Evolutionary conservation across 352 stramenopile genomes (phyloP).

Genomic region (Phytophthora podocarpi): DNA sequence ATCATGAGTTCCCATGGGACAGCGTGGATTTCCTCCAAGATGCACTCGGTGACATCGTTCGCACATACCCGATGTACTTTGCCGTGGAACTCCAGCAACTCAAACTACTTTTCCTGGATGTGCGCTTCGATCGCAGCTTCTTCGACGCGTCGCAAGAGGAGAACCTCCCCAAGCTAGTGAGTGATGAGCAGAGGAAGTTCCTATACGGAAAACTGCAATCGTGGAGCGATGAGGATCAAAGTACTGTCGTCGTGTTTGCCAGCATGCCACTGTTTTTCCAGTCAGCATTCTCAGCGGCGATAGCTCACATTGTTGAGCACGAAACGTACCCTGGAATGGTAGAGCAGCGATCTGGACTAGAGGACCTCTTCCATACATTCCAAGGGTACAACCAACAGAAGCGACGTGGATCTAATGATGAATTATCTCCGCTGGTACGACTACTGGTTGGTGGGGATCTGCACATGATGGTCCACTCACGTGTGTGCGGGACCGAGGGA

Average conservation of each 20-base stretch:
- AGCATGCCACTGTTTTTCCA: constrained; percentile 77
- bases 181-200: constrained; percentile 32
- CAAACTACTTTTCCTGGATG: constrained; percentile 69
- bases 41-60: constrained; percentile 41
- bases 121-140: constrained; percentile 69
- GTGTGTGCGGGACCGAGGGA: constrained; percentile 39
- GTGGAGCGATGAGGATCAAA: constrained; percentile 26
- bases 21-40: constrained; percentile 49
- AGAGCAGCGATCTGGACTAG: constrained; percentile 35
- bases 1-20: constrained; percentile 43
- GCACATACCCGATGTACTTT: constrained; percentile 47
- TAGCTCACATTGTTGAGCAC: constrained; percentile 59
- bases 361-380: constrained; percentile 48
- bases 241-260: constrained; percentile 47
- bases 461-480: constrained; percentile 58
- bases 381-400: constrained; percentile 26
- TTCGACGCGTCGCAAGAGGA: constrained; percentile 11
- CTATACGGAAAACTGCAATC: constrained; percentile 16
- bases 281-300: constrained; percentile 47
- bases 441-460: constrained; percentile 71
- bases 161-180: constrained; percentile 33
- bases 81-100: constrained; percentile 44
- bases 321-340: constrained; percentile 68
- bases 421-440: constrained; percentile 17
- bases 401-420: background rate